phyloP scores from a whole-genome alignment of 352 stramenopile species.

The Pythium utonaiense region DNA sequence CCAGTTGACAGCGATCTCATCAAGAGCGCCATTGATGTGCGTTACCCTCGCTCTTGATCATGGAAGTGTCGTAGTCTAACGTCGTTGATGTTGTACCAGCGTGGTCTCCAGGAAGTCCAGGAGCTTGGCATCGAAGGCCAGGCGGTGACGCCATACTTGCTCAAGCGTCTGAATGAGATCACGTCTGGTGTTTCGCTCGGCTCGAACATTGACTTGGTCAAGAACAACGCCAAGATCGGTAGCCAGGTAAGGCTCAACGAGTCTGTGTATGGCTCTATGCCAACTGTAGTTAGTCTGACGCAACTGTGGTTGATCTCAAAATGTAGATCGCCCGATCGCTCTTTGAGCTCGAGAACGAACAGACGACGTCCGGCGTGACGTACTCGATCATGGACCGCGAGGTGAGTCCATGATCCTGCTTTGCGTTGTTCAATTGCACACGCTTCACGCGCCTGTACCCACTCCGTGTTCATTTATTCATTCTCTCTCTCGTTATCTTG shows the following conservation, averaged over 20 bases:
- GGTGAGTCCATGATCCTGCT: constrained; percentile 34
- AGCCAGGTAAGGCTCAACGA: constrained; percentile 70
- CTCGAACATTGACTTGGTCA: constrained; percentile 97
- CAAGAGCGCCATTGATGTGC: constrained; percentile 87
- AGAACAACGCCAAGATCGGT: constrained; percentile 95
- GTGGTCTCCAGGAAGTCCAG: constrained; percentile 82
- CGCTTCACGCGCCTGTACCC: not conserved
- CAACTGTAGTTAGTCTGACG: not conserved
- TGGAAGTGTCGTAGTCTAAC: not conserved
- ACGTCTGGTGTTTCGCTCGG: constrained; percentile 90
- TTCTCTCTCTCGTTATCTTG: constrained; percentile 13
- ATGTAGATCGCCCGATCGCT: constrained; percentile 57
- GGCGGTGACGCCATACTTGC: constrained; percentile 91
- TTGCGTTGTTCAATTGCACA: constrained; percentile 1
- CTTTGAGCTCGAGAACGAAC: constrained; percentile 54
- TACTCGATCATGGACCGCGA: constrained; percentile 49
- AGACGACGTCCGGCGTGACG: constrained; percentile 11
- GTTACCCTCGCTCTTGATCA: not conserved
- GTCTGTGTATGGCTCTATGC: not conserved
- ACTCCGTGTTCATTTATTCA: constrained; percentile 10
- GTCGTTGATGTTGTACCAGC: constrained; percentile 19
- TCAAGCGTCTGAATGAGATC: constrained; percentile 91
- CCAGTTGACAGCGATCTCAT: constrained; percentile 84
- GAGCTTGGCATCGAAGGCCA: constrained; percentile 88
- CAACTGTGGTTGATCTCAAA: constrained; percentile 1